Conservation (phyloP, 768 basidiomycete species). For the Tulasnella sp. region DNA sequence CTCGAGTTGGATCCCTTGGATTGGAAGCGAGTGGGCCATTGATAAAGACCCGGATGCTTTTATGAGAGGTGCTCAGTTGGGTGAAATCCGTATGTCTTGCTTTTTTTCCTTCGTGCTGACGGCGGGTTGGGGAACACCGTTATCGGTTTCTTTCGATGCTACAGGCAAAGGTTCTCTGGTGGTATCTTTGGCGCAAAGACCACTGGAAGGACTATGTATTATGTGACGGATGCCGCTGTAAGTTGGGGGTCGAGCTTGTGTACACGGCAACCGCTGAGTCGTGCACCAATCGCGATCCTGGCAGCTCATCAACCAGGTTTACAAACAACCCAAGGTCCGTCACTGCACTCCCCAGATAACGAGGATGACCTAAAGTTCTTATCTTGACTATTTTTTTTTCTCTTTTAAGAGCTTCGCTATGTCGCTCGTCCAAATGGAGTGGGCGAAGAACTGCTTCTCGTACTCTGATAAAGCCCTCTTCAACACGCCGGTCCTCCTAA, state of each 20-base stretch:
- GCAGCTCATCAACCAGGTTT: slow-evolving; percentile 20
- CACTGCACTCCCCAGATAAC: no score
- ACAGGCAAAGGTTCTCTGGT: neutral
- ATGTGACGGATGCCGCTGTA: slow-evolving; percentile 7
- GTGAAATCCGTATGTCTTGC: neutral
- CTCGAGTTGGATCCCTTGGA: slow-evolving; percentile 23
- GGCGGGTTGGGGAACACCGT: neutral
- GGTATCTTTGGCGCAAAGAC: slow-evolving; percentile 17
- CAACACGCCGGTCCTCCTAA: neutral
- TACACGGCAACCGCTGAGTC: neutral
- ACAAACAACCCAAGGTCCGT: slow-evolving; percentile 25
- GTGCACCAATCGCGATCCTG: neutral
- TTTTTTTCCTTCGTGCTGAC: neutral
- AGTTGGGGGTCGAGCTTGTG: neutral
- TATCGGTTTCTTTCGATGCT: neutral
- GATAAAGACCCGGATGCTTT: slow-evolving; percentile 19
- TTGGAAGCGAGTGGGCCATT: slow-evolving; percentile 1
- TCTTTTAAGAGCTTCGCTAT: neutral
- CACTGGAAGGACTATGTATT: slow-evolving; percentile 13
- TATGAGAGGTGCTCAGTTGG: slow-evolving; percentile 12
- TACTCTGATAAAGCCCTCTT: slow-evolving; percentile 16
- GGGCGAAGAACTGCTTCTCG: neutral
- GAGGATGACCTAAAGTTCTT: neutral
- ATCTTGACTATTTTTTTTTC: neutral
- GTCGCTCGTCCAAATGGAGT: slow-evolving; percentile 1